Evolutionary conservation across 768 basidiomycete genomes (phyloP), one percentile per base, ranked within the genome.

Genomic region (Rhodotorula taiwanensis): DNA sequence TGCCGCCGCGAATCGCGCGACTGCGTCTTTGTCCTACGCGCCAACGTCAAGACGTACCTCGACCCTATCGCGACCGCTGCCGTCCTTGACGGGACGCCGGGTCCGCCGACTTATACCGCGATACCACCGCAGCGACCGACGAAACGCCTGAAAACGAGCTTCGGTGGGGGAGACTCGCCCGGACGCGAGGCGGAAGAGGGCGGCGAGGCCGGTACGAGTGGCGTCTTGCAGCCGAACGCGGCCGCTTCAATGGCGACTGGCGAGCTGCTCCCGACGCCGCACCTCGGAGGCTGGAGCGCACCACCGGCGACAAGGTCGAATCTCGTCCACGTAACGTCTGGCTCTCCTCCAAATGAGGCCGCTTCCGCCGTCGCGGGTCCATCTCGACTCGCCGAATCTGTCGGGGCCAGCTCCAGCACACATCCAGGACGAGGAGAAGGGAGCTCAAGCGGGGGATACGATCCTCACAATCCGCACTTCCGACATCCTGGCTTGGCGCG

Each of bases 1-100:
- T 72, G 72, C 30, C 63, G 67, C 27, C 54, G 70, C 39, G 64
- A 67, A 34, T 45, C 59, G 11, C 66, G 69, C 33, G 63, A 70
- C 15, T 70, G 68, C 57, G 68, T 70, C 57, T 70, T 70, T 45
- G 58, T 57, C 44, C 43, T 34, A 9, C 55, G 60, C 3, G 45
- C 42, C 15, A 61, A 58, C 52, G 59, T 55, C 30, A 57, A 39
- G 13, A 36, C 59, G 18, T 60, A 60, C 44, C 16, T 58, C 39
- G 55, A 49, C 0, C 52, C 53, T 2, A 39, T 21, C 1, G 31
- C 27, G 0, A 18, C 31, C 11, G 55, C 36, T 39, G 36, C 36
- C 36, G n/a, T 9, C 36, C 9, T 39, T 16, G 36, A 39, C 9
- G 36, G 36, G 10, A 10, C 36, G 36, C 36, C 36, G 10, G 36